These are phyloP conservation scores for Trichoderma lentiforme DNA, from an alignment of 2,329 filamentous ascomycete genomes.

Conservation along the genomic window DNA sequence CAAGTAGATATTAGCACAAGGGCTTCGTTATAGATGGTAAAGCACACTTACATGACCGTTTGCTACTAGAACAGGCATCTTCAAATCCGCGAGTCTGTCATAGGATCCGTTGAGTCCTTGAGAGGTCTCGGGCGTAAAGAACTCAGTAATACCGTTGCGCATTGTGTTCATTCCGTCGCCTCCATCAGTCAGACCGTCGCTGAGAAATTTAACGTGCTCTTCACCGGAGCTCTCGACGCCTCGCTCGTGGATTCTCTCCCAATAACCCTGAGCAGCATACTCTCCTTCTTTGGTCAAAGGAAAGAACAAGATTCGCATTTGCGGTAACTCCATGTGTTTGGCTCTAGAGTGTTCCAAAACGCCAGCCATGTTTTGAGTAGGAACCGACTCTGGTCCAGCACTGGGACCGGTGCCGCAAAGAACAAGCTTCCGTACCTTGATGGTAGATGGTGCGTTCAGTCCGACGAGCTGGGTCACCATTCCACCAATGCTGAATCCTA, in stretches of 20 bases:
- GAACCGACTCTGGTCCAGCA: background rate
- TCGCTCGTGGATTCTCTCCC: background rate
- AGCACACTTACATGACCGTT: background rate
- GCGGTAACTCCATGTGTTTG: background rate
- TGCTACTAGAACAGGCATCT: background rate
- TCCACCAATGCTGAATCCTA: background rate
- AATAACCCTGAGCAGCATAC: background rate
- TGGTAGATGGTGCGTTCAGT: background rate
- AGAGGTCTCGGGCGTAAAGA: background rate
- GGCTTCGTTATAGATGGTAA: background rate
- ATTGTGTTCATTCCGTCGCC: background rate
- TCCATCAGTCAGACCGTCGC: background rate
- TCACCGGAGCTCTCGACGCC: background rate
- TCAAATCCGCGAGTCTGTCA: background rate
- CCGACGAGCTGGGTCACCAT: background rate
- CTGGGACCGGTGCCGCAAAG: background rate
- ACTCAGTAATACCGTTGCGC: background rate
- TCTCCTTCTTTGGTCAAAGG: background rate
- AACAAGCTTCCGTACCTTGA: background rate
- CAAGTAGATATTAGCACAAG: background rate
- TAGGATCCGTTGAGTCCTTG: background rate
- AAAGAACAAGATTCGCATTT: background rate
- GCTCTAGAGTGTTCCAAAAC: background rate
- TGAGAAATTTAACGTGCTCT: background rate
- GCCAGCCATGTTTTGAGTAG: background rate